Percentiles rank a stretch among this genome's conserved stretches.
Evolutionary conservation across 129 eudicot genomes (phyloP).

Genomic region (Mikania micrantha): DNA sequence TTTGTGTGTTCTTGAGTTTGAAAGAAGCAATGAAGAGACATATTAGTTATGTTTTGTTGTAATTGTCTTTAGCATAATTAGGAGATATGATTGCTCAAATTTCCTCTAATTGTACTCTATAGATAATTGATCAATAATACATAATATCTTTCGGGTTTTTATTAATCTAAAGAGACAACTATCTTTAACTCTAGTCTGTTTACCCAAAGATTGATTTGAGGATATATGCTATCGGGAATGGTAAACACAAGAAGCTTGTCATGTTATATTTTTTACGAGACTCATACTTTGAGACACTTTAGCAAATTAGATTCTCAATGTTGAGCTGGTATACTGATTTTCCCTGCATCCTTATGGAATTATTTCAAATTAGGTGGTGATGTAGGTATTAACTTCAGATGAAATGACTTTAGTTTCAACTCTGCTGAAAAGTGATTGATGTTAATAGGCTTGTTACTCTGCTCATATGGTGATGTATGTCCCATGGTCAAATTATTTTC

Average conservation of each 20-base stretch:
- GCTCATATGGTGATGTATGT: background rate
- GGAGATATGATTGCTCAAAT: no score
- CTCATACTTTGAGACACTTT: background rate
- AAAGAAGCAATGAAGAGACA: background rate
- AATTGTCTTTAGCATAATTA: no score
- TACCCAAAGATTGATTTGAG: background rate
- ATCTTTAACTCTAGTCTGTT: background rate
- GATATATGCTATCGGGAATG: background rate
- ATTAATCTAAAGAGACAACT: no score
- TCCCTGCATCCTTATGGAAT: background rate
- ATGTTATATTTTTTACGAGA: background rate
- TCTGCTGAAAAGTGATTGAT: background rate
- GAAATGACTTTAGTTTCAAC: background rate
- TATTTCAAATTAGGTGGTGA: background rate
- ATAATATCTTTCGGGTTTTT: no score
- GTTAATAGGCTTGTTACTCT: background rate
- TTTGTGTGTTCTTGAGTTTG: background rate
- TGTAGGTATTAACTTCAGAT: constrained; percentile 1
- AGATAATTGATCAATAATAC: no score
- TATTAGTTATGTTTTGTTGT: no score
- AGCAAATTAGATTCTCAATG: background rate
- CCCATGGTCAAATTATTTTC: background rate
- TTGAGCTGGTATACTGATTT: background rate
- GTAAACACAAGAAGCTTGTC: background rate
- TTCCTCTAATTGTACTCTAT: no score